Evolutionary conservation across 2,329 filamentous ascomycete genomes (phyloP).

Genomic region (Aspergillus uvarum): DNA sequence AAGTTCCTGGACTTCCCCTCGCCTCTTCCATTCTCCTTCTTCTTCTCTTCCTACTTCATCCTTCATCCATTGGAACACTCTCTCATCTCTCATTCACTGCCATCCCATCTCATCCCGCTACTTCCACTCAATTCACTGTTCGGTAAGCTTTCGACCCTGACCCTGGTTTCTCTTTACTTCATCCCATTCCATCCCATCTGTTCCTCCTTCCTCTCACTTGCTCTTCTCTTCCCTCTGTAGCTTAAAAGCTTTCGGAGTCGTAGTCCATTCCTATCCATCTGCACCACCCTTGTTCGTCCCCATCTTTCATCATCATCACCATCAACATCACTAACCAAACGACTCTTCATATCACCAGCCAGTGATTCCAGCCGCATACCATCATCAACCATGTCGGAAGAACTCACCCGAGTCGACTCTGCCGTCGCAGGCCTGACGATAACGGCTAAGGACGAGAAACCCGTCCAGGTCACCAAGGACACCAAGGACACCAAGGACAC

Average conservation of each 20-base stretch:
- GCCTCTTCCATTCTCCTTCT: slow-evolving; percentile 8
- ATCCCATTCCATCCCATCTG: not conserved
- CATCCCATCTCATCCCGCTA: not conserved
- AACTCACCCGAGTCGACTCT: slow-evolving; percentile 86
- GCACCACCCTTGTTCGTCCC: not conserved
- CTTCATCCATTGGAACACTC: slow-evolving; percentile 10
- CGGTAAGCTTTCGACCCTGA: slow-evolving; percentile 13
- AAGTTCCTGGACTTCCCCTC: not conserved
- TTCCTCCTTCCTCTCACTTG: not conserved
- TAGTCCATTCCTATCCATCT: not conserved
- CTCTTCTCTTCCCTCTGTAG: not conserved
- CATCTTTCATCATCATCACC: not conserved
- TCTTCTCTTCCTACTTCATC: slow-evolving; percentile 13
- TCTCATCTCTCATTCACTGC: slow-evolving; percentile 6
- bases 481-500: slow-evolving; percentile 41
- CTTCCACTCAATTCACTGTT: not conserved
- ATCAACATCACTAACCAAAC: not conserved
- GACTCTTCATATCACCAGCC: slow-evolving; percentile 3
- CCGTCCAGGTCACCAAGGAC: slow-evolving; percentile 20
- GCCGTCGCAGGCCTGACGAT: slow-evolving; percentile 76
- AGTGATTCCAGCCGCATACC: slow-evolving; percentile 3
- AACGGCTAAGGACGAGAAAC: slow-evolving; percentile 64
- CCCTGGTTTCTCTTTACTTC: not conserved
- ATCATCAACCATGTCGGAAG: slow-evolving; percentile 54
- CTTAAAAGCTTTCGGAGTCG: not conserved